Evolutionary conservation across 2,329 filamentous ascomycete genomes (phyloP).

Genomic region (Aspergillus awamori): DNA sequence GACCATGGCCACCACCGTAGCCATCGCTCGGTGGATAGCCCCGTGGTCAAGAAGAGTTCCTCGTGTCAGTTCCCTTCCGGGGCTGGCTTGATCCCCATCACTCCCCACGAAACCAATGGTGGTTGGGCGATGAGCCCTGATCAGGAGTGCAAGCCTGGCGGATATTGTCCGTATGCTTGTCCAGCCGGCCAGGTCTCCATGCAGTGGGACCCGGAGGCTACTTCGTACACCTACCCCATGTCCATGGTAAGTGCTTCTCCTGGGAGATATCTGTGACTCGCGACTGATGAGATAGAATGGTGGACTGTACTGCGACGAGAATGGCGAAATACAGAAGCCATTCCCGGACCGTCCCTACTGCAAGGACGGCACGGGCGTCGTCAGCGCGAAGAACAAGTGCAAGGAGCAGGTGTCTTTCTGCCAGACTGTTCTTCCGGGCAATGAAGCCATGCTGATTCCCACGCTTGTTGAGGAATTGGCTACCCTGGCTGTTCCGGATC

Average conservation of each 20-base stretch:
- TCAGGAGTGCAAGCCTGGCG: conserved; percentile 66
- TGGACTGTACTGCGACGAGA: conserved; percentile 70
- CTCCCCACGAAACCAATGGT: conserved; percentile 65
- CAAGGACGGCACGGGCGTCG: conserved; percentile 66
- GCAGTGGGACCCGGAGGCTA: conserved; percentile 75
- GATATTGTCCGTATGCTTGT: conserved; percentile 77
- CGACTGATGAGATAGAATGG: conserved; percentile 59
- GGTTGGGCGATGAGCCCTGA: conserved; percentile 83
- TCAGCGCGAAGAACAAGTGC: conserved; percentile 69
- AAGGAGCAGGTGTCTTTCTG: conserved; percentile 68
- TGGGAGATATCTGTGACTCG: neutral
- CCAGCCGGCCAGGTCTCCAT: conserved; percentile 74
- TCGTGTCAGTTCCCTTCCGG: conserved; percentile 68
- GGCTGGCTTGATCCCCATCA: conserved; percentile 68
- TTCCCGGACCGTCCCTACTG: conserved; percentile 71
- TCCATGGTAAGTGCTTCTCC: conserved; percentile 65
- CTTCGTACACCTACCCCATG: conserved; percentile 65
- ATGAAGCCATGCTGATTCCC: conserved; percentile 81
- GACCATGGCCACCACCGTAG: conserved; percentile 24
- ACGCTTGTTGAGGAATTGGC: conserved; percentile 63
- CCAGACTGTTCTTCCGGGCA: conserved; percentile 76
- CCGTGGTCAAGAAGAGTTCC: conserved; percentile 57
- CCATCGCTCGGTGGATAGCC: conserved; percentile 27
- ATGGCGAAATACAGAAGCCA: conserved; percentile 68
- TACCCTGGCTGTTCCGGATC: conserved; percentile 70